Base-by-base conservation (phyloP, 2,329 filamentous ascomycete genomes). In the Periconia macrospinosa region DNA sequence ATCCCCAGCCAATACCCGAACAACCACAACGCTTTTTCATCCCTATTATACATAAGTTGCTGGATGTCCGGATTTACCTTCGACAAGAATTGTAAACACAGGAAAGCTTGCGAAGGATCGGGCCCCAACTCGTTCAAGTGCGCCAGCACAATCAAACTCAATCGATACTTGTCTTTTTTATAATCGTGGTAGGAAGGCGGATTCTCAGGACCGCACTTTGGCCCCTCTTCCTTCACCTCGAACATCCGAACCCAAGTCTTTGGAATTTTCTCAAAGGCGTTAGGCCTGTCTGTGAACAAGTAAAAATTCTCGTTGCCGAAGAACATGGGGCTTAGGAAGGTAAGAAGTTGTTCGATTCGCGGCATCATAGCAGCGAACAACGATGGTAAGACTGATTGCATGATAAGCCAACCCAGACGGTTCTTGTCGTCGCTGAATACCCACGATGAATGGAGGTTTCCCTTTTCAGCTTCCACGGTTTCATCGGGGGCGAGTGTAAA, bases 1-100 rank as follows among this genome's bases (percentile, higher is more conserved):
- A 50, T 17, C 30, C 52, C 52, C 7, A 54, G 42, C 52, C 52
- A 54, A 41, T 54, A 54, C 42, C 52, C 52, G 45, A 50, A 17
- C 8, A 54, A 19, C 52, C 52, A 54, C 42, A 50, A 33, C 40
- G 47, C 52, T 20, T 41, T 50, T 37, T 50, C 47, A 47, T 54
- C 47, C 15, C 43, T 40, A 2, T 54, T 18, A 18, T 23, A 42
- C 9, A 54, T 27, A 17, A 54, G 20, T n/a, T 11, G 15, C 13
- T 27, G 23, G 8, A 27, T 27, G 8, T 27, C 23, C 23, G 23
- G 23, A 27, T 27, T 27, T 8, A 27, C 3, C 23, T 27, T 27
- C 8, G 23, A 3, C 23, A 27, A 27, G 23, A 27, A 27, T 27
- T 27, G 23, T 27, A 8, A 5, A 8, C 8, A 27, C 8, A 5